Evolutionary conservation across 176 grass and related monocot species (phyloP), one percentile per base, ranked within the genome.

Genomic region (Neostapfia colusana): DNA sequence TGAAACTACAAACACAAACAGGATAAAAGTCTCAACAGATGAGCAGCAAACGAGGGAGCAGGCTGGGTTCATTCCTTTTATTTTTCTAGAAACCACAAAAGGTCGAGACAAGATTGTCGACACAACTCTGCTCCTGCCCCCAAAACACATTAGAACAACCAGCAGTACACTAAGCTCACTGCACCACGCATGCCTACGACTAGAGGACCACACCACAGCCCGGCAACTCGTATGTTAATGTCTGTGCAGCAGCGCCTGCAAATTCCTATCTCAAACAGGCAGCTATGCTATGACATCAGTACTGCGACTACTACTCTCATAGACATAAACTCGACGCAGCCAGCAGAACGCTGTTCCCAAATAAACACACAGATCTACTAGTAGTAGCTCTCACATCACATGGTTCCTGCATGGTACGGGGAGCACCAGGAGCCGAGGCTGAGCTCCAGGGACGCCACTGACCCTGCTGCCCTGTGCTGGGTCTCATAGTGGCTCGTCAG

Each of bases 381-480:
- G 31, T n/a, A 48, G 13, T 49, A 25, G 67, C 55, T 17, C n/a
- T 31, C 31, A 31, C 31, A 31, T 91, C 85, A 91, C 81, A 84
- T 91, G 89, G 72, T 72, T 21, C 76, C 76, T 65, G 76, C 80
- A 67, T 81, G 76, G 67, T 83, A 87, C 51, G 80, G 41, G 65
- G 76, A 37, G 88, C 40, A 74, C 74, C 77, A 77, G 72, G 31
- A 86, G 62, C 84, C 84, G 44, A 92, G 90, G 12, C 76, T 89
- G 54, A 92, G 90, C 79, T 92, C 90, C 80, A 89, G 68, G 65
- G 90, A 92, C 43, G 82, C 61, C 65, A 43, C 67, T 31, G 31
- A 1, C 31, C 31, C 31, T 31, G 31, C 31, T 67, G 20, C 54
- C 18, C 71, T 13, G 9, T 26, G 23, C 11, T 27, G 69, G 69